Percentiles rank a stretch among this genome's conserved stretches.
phyloP scores from a whole-genome alignment of 768 basidiomycete species.

The Suillus decipiens region DNA sequence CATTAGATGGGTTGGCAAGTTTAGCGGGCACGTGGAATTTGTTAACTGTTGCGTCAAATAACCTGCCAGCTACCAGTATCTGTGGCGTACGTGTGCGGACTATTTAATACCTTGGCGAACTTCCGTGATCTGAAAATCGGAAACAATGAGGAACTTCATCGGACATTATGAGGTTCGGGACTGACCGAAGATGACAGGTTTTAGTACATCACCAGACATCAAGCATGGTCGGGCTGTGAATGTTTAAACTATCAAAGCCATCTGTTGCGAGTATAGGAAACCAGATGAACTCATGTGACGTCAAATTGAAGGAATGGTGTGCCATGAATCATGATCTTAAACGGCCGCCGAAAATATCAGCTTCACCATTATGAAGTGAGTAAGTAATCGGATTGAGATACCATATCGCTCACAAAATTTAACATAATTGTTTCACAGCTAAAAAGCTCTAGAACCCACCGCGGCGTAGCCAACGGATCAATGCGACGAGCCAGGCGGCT shows the following conservation, averaged over 20 bases:
- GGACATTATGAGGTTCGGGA: slow-evolving; percentile 14
- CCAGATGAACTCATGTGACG: slow-evolving; percentile 82
- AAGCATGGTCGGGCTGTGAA: slow-evolving; percentile 68
- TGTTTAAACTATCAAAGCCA: slow-evolving; percentile 38
- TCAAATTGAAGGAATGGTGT: slow-evolving; percentile 74
- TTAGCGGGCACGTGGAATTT: slow-evolving; percentile 65
- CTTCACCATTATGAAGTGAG: slow-evolving; percentile 3
- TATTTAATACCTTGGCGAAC: slow-evolving; percentile 68
- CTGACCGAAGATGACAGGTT: slow-evolving; percentile 56
- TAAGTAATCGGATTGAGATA: slow-evolving; percentile 10
- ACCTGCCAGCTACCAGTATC: slow-evolving; percentile 73
- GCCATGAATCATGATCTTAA: slow-evolving; percentile 91
- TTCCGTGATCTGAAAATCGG: slow-evolving; percentile 60
- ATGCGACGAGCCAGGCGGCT: slow-evolving; percentile 57
- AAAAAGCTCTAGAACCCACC: slow-evolving; percentile 74
- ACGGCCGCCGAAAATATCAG: slow-evolving; percentile 62
- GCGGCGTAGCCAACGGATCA: slow-evolving; percentile 60
- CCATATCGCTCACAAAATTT: slow-evolving; percentile 53
- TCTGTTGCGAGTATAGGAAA: slow-evolving; percentile 82
- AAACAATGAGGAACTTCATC: slow-evolving; percentile 9
- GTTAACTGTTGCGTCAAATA: slow-evolving; percentile 88
- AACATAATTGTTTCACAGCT: slow-evolving; percentile 64
- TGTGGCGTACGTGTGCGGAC: slow-evolving; percentile 73
- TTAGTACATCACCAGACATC: slow-evolving; percentile 64
- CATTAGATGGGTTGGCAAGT: slow-evolving; percentile 51